Percentiles rank a stretch among this genome's conserved stretches.
Evolutionary conservation across 192 early-diverging fungal species (phyloP).

Genomic region (Coemansia sp.): DNA sequence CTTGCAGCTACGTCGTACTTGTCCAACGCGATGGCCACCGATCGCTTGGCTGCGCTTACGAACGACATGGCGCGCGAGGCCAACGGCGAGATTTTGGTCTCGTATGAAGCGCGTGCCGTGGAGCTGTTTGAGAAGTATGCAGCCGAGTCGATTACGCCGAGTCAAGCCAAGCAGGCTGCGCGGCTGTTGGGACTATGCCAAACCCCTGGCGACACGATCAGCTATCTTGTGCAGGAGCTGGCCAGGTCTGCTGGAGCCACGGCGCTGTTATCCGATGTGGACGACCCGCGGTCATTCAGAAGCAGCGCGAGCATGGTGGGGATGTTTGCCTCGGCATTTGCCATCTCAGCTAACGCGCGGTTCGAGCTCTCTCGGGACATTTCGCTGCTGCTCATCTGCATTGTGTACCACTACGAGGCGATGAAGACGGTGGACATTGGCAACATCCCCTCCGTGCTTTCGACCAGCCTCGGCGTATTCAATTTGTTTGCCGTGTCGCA

Average conservation of each 20-base stretch:
- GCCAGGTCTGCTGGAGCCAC: slow-evolving; percentile 9
- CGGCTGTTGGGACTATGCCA: slow-evolving; percentile 25
- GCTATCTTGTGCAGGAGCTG: slow-evolving; percentile 21
- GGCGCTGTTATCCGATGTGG: background rate
- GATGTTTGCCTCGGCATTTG: slow-evolving; percentile 29
- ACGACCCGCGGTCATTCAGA: slow-evolving; percentile 18
- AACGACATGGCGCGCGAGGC: slow-evolving; percentile 35
- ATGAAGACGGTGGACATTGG: background rate
- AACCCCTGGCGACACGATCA: slow-evolving; percentile 18
- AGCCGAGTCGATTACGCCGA: slow-evolving; percentile 2
- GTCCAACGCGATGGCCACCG: slow-evolving; percentile 6
- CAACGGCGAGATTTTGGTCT: slow-evolving; percentile 41
- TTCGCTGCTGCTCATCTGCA: slow-evolving; percentile 25
- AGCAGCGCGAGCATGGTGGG: slow-evolving; percentile 50
- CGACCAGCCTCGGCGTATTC: slow-evolving; percentile 12
- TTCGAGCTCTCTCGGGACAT: slow-evolving; percentile 33
- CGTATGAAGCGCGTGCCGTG: slow-evolving; percentile 27
- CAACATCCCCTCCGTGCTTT: slow-evolving; percentile 17
- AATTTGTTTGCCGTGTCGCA: slow-evolving; percentile 25
- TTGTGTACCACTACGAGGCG: slow-evolving; percentile 19
- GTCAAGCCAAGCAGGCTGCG: slow-evolving; percentile 13
- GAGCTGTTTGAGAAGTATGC: slow-evolving; percentile 44
- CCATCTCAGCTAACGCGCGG: slow-evolving; percentile 19
- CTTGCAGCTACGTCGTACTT: slow-evolving; percentile 29
- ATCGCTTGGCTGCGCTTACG: slow-evolving; percentile 9